Conservation (phyloP, 139 green algal species). For the Marvania coccoides region DNA sequence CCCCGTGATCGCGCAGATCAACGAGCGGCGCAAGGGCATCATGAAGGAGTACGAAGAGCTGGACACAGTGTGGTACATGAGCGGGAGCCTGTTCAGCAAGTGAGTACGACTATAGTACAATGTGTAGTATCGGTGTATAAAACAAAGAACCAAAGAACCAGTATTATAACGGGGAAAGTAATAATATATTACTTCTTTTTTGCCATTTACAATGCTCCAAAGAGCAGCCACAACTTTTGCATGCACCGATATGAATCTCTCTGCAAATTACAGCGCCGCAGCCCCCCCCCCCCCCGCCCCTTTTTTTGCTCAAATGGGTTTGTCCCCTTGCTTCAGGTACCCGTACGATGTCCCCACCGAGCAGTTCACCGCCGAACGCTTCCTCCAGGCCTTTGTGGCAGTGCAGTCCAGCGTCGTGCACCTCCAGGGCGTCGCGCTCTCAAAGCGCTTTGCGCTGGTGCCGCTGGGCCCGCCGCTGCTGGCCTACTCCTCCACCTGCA, state of each 20-base stretch:
- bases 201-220: too few species aligned
- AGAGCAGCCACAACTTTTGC: too few species aligned
- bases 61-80: slow-evolving; percentile 86
- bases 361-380: slow-evolving; percentile 78
- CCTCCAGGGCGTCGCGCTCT: slow-evolving; percentile 72
- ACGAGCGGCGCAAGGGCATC: slow-evolving; percentile 61
- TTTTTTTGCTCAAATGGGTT: too few species aligned
- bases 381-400: slow-evolving; percentile 84
- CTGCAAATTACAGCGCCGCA: too few species aligned
- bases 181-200: too few species aligned
- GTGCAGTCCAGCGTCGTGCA: slow-evolving; percentile 90
- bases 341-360: slow-evolving; percentile 87
- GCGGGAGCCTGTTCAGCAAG: slow-evolving; percentile 9
- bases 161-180: too few species aligned
- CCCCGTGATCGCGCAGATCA: slow-evolving; percentile 60
- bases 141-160: neutral
- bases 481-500: slow-evolving; percentile 68
- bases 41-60: slow-evolving; percentile 80
- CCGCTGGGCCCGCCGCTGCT: slow-evolving; percentile 84
- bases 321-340: too few species aligned
- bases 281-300: too few species aligned
- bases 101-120: too few species aligned
- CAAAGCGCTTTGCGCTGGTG: slow-evolving; percentile 88
- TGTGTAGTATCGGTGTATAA: too few species aligned
- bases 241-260: too few species aligned